Evolutionary conservation across 805 yeast species (phyloP).

Genomic region (Saturnispora dispora): DNA sequence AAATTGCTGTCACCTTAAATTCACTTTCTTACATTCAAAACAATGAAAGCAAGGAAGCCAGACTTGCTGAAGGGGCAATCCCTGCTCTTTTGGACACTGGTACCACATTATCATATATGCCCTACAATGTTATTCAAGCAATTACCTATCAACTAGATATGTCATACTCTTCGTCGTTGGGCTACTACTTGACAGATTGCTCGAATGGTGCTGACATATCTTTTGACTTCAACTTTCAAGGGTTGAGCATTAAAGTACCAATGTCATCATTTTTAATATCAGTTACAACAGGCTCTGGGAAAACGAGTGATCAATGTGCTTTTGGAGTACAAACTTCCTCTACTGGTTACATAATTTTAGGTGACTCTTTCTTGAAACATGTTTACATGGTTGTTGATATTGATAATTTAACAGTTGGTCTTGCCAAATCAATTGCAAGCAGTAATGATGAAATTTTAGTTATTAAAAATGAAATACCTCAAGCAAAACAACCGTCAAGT

Average conservation of each 20-base stretch:
- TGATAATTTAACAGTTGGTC: constrained; percentile 34
- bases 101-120: constrained; percentile 42
- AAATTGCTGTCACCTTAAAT: constrained; percentile 42
- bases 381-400: constrained; percentile 50
- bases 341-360: constrained; percentile 32
- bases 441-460: constrained; percentile 32
- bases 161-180: constrained; percentile 30
- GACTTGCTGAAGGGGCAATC: constrained; percentile 22
- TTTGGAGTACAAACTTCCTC: constrained; percentile 32
- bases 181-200: constrained; percentile 43
- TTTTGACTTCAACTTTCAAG: constrained; percentile 48
- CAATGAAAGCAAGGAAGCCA: constrained; percentile 12
- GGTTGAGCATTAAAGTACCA: constrained; percentile 46
- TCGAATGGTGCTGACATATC: constrained; percentile 17
- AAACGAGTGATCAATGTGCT: constrained; percentile 31
- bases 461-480: constrained; percentile 26
- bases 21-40: constrained; percentile 22
- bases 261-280: constrained; percentile 22
- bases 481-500: constrained; percentile 8
- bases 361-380: constrained; percentile 44
- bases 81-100: constrained; percentile 51
- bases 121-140: constrained; percentile 24
- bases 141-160: constrained; percentile 31
- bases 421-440: constrained; percentile 37
- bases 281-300: constrained; percentile 14